phyloP scores from a whole-genome alignment of 345 rosid genomes.

The Hibiscus syriacus region DNA sequence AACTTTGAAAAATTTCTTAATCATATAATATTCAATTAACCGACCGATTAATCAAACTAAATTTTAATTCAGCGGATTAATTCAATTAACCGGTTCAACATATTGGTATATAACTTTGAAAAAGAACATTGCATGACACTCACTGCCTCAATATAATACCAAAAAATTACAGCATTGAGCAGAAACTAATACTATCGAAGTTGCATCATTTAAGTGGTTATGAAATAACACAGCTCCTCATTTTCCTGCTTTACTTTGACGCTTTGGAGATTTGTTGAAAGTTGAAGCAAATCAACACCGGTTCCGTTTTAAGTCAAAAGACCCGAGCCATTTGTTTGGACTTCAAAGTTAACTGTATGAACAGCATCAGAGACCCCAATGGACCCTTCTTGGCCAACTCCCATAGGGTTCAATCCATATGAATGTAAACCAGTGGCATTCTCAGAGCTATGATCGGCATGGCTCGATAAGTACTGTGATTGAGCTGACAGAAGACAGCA shows the following conservation, averaged over 20 bases:
- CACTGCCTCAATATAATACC: too few species aligned
- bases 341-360: slow-evolving; percentile 18
- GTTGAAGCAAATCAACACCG: slow-evolving; percentile 31
- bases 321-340: background rate
- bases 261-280: slow-evolving; percentile 65
- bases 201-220: slow-evolving; percentile 23
- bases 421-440: slow-evolving; percentile 25
- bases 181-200: too few species aligned
- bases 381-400: slow-evolving; percentile 24
- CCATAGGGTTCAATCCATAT: slow-evolving; percentile 24
- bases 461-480: slow-evolving; percentile 37
- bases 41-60: too few species aligned
- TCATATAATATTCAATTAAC: too few species aligned
- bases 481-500: slow-evolving; percentile 97
- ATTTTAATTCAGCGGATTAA: too few species aligned
- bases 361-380: slow-evolving; percentile 25
- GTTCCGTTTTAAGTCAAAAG: slow-evolving; percentile 30
- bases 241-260: slow-evolving; percentile 48
- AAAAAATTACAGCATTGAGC: too few species aligned
- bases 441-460: slow-evolving; percentile 21
- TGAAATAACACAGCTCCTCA: slow-evolving; percentile 33
- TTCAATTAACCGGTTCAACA: too few species aligned
- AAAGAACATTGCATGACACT: too few species aligned
- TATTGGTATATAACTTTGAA: too few species aligned
- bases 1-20: too few species aligned